Base-by-base conservation (phyloP, 768 basidiomycete species). In the Boletus edulis region DNA sequence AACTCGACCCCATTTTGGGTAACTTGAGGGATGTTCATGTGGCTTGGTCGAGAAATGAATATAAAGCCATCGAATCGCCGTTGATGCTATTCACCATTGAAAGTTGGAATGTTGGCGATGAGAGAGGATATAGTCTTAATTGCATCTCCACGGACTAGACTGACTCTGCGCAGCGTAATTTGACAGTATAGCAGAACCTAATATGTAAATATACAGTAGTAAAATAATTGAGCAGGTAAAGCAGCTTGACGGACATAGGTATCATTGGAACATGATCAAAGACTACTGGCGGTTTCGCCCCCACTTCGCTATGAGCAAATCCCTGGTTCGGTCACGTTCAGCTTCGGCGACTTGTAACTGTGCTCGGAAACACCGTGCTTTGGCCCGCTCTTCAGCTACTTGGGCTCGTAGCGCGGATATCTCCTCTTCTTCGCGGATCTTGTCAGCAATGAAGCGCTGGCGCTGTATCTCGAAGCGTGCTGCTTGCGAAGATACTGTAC, bases 1-100 rank as follows among this genome's bases (percentile, higher is more conserved):
- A 77, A 43, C 63, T 87, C 13, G 59, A 67, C 27, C 77, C 76
- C 4, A 59, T 85, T 17, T 59, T 85, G 20, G 81, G 81, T 5
- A 76, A 80, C 48, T 67, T 85, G 14, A 57, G 69, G 11, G 67
- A 76, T 3, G 74, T 77, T 44, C 78, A 78, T 48, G 66, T 71
- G 0, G 57, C 61, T 44, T 69, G 66, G 63, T 58, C 62, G 9
- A 54, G 41, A 35, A 60, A 69, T 32, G 52, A 61, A 39, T 34
- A 59, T 34, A 56, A 54, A 42, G 62, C 20, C 32, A 47, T 68
- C n/a, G 56, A 66, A 24, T 62, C 70, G 5, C 67, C 70, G 0
- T 18, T 29, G 45, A 64, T 70, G 62, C 38, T 12, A 15, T 73
- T 73, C 49, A 64, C 61, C 5, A 13, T 71, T 17, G 67, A 70